Evolutionary conservation across 2,329 filamentous ascomycete genomes (phyloP).

Genomic region (Penicillium sp.): DNA sequence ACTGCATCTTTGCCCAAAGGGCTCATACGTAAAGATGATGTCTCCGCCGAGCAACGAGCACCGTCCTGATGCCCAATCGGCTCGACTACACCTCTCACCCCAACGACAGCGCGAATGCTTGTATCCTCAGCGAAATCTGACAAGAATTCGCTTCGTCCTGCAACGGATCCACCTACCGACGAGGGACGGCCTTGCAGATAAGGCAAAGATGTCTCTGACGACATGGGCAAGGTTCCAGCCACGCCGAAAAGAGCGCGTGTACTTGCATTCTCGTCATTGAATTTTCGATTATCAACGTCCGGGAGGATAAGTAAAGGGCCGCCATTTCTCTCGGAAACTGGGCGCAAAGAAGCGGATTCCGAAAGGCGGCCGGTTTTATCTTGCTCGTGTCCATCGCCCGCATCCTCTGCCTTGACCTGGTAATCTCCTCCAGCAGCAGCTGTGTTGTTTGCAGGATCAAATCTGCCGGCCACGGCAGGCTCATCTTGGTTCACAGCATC

Average conservation of each 20-base stretch:
- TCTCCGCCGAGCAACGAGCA: slow-evolving; percentile 21
- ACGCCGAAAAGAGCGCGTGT: slow-evolving; percentile 29
- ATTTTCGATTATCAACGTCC: slow-evolving; percentile 22
- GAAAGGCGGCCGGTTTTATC: neutral
- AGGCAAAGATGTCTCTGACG: slow-evolving; percentile 17
- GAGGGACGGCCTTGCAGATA: slow-evolving; percentile 16
- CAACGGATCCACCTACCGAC: slow-evolving; percentile 21
- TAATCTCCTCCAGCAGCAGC: slow-evolving; percentile 5
- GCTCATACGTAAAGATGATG: slow-evolving; percentile 13
- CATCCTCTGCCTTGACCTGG: neutral
- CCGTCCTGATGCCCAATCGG: slow-evolving; percentile 14
- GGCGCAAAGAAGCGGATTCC: slow-evolving; percentile 10
- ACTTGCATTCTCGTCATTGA: slow-evolving; percentile 29
- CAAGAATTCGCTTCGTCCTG: slow-evolving; percentile 26
- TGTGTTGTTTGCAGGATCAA: neutral
- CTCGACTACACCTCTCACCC: slow-evolving; percentile 25
- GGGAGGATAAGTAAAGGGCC: slow-evolving; percentile 27
- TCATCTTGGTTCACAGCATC: neutral
- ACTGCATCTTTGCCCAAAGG: slow-evolving; percentile 10
- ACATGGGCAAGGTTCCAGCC: slow-evolving; percentile 20
- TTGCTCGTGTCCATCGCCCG: neutral
- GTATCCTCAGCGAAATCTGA: slow-evolving; percentile 23
- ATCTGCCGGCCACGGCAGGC: neutral
- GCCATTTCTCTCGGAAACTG: slow-evolving; percentile 12
- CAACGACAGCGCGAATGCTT: slow-evolving; percentile 26